Percentiles rank a stretch among this genome's conserved stretches.
phyloP scores from a whole-genome alignment of 345 rosid species.

The Citropsis articulata region DNA sequence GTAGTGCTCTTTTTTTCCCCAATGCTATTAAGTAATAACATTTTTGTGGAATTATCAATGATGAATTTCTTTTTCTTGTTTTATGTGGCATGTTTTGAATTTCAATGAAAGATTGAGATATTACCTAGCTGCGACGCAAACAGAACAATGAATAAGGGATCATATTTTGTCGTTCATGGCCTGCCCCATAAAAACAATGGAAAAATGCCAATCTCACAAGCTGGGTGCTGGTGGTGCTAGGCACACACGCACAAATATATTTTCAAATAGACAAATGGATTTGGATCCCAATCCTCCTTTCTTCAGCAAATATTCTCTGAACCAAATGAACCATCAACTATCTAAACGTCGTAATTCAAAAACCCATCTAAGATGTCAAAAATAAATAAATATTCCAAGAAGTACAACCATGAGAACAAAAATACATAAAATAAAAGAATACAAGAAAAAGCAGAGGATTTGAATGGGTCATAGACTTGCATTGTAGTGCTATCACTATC shows the following conservation, averaged over 20 bases:
- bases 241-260: neutral
- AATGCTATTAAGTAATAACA: neutral
- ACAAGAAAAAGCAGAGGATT: neutral
- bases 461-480: neutral
- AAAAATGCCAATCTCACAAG: neutral
- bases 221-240: neutral
- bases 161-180: neutral
- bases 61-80: neutral
- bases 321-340: constrained; percentile 3
- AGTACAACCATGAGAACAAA: neutral
- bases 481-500: neutral
- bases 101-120: constrained; percentile 9
- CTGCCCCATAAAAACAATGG: neutral
- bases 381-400: neutral
- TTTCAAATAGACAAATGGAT: neutral
- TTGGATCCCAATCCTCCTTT: constrained; percentile 4
- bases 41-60: neutral
- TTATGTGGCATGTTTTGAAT: neutral
- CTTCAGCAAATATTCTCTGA: constrained; percentile 16
- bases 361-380: neutral
- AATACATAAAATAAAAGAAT: neutral
- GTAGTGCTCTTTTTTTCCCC: neutral
- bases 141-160: neutral
- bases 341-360: no score
- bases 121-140: neutral